These are phyloP conservation scores for Acaromyces ingoldii DNA, from an alignment of 1,284 basidiomycete genomes.

Conservation along the genomic window DNA sequence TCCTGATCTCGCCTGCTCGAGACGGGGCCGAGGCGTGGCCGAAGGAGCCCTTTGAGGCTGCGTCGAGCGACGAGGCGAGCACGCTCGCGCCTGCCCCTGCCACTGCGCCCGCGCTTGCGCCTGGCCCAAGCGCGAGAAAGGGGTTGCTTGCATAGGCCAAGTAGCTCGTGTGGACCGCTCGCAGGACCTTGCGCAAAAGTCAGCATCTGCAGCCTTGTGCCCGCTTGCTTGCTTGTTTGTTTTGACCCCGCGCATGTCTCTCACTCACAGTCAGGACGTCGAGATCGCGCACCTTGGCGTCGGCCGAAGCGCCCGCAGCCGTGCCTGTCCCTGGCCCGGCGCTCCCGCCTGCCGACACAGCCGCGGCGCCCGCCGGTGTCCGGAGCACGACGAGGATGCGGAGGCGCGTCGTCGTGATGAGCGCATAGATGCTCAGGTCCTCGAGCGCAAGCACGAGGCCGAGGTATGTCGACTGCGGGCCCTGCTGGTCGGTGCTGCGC, in stretches of 20 bases:
- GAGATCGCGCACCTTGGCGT: slow-evolving; percentile 1
- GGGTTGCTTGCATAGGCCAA: slow-evolving; percentile 1
- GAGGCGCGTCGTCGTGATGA: slow-evolving; percentile 2
- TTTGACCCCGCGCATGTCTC: background rate
- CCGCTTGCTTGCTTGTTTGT: background rate
- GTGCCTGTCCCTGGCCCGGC: too few species aligned
- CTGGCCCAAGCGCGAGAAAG: too few species aligned
- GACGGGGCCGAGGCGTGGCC: background rate
- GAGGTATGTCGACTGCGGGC: background rate
- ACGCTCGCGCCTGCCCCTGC: background rate
- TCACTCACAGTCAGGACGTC: slow-evolving; percentile 2
- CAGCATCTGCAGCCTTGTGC: too few species aligned
- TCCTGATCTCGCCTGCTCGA: slow-evolving; percentile 4
- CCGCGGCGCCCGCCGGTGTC: too few species aligned
- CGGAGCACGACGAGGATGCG: background rate
- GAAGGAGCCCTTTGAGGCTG: background rate
- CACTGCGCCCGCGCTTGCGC: too few species aligned
- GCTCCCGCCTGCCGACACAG: too few species aligned
- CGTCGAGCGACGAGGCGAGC: background rate
- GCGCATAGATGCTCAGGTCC: slow-evolving; percentile 2
- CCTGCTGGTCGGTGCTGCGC: too few species aligned
- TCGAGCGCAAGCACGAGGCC: slow-evolving; percentile 2
- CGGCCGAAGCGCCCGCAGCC: too few species aligned
- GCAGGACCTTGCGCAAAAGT: background rate
- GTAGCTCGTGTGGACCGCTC: slow-evolving; percentile 6